These are phyloP conservation scores for Diaporthe eres DNA, from an alignment of 2,329 filamentous ascomycete species.

Conservation along the genomic window DNA sequence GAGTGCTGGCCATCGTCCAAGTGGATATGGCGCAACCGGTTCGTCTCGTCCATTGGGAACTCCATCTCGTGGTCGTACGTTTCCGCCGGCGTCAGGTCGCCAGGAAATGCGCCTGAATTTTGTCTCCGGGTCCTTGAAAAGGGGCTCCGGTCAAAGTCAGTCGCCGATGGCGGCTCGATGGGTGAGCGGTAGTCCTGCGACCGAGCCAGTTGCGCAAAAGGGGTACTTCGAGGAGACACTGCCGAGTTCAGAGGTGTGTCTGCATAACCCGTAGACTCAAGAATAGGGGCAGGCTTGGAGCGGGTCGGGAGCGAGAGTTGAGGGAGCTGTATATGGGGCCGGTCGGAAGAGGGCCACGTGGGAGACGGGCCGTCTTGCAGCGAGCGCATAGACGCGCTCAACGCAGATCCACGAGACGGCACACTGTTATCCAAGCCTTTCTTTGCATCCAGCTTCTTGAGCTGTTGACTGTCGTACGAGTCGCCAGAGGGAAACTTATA, in stretches of 20 bases:
- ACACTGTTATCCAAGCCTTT: constrained; percentile 61
- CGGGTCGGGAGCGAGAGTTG: constrained; percentile 63
- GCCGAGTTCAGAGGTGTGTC: constrained; percentile 65
- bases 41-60: constrained; percentile 61
- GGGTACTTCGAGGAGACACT: constrained; percentile 60
- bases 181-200: constrained; percentile 59
- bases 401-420: constrained; percentile 58
- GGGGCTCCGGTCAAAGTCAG: constrained; percentile 64
- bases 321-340: constrained; percentile 57
- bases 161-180: constrained; percentile 51
- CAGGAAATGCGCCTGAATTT: constrained; percentile 60
- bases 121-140: constrained; percentile 61
- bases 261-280: constrained; percentile 61
- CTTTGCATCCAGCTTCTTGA: constrained; percentile 68
- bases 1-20: constrained; percentile 57
- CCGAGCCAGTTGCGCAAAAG: constrained; percentile 55
- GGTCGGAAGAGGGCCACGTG: constrained; percentile 53
- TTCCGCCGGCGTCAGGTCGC: constrained; percentile 62
- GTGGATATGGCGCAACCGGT: constrained; percentile 57
- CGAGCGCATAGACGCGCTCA: constrained; percentile 53
- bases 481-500: constrained; percentile 62
- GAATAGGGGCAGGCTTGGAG: constrained; percentile 56
- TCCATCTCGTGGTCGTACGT: constrained; percentile 64
- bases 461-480: constrained; percentile 64
- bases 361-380: constrained; percentile 48